phyloP scores from a whole-genome alignment of 2,329 filamentous ascomycete genomes.

The Diaporthe nobilis region DNA sequence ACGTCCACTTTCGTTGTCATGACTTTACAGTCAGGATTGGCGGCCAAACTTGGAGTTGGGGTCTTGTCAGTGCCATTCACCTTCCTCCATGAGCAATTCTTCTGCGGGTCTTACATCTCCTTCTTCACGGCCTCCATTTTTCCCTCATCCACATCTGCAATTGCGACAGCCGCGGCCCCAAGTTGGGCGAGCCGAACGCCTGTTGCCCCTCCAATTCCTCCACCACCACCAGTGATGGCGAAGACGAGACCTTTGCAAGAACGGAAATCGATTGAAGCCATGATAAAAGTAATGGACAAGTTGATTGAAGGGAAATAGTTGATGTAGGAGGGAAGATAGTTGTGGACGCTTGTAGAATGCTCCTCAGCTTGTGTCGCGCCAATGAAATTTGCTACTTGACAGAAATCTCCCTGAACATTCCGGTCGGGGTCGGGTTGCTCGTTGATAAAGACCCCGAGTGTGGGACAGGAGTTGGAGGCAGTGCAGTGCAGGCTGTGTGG shows the following conservation, averaged over 20 bases:
- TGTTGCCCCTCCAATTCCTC: not conserved
- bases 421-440: not conserved
- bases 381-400: not conserved
- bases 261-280: not conserved
- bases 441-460: not conserved
- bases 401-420: not conserved
- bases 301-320: not conserved
- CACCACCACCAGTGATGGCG: conserved; percentile 1
- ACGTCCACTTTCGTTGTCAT: not conserved
- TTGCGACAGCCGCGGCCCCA: conserved; percentile 7
- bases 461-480: not conserved
- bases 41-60: not conserved
- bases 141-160: conserved; percentile 6
- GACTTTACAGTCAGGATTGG: not conserved
- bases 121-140: conserved; percentile 13
- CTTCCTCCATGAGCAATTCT: not conserved
- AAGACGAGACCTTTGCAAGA: conserved; percentile 19
- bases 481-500: not conserved
- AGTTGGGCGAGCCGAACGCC: not conserved
- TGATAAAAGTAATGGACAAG: not conserved
- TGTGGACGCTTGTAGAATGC: not conserved
- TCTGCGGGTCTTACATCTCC: not conserved
- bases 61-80: not conserved
- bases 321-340: not conserved
- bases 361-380: not conserved